phyloP scores from a whole-genome alignment of 768 basidiomycete genomes.

The Boletus reticulatus region DNA sequence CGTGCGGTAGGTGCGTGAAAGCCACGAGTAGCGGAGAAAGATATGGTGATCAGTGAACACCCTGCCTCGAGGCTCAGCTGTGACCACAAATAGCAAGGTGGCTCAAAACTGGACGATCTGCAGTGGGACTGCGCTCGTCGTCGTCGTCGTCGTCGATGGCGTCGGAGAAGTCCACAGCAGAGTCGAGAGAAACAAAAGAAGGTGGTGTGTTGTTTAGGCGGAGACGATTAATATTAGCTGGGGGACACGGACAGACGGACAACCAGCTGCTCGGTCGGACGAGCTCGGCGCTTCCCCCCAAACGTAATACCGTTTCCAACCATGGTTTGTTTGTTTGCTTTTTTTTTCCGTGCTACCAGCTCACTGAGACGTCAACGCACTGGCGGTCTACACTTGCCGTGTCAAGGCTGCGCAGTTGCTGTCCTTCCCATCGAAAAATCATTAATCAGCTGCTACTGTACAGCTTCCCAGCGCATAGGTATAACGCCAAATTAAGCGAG shows the following conservation, averaged over 20 bases:
- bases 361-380: slow-evolving; percentile 11
- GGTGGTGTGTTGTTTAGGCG: slow-evolving; percentile 22
- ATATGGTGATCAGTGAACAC: slow-evolving; percentile 23
- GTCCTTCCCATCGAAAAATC: background rate
- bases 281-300: background rate
- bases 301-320: slow-evolving; percentile 15
- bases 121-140: slow-evolving; percentile 3
- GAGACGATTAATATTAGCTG: slow-evolving; percentile 12
- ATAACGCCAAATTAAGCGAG: slow-evolving; percentile 7
- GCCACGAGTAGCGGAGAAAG: slow-evolving; percentile 33
- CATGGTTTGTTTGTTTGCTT: background rate
- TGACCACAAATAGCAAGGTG: slow-evolving; percentile 22
- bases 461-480: background rate
- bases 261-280: background rate
- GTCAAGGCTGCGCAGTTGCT: slow-evolving; percentile 10
- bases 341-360: background rate
- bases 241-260: background rate
- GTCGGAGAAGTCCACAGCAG: background rate
- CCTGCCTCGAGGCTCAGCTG: slow-evolving; percentile 32
- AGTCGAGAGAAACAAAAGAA: slow-evolving; percentile 15
- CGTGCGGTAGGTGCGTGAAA: slow-evolving; percentile 36
- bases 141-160: slow-evolving; percentile 6
- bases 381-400: background rate
- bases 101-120: slow-evolving; percentile 13
- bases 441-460: too few species aligned